These are phyloP conservation scores for Citeromyces nyonsensis DNA, from an alignment of 805 yeast genomes.

Conservation along the genomic window DNA sequence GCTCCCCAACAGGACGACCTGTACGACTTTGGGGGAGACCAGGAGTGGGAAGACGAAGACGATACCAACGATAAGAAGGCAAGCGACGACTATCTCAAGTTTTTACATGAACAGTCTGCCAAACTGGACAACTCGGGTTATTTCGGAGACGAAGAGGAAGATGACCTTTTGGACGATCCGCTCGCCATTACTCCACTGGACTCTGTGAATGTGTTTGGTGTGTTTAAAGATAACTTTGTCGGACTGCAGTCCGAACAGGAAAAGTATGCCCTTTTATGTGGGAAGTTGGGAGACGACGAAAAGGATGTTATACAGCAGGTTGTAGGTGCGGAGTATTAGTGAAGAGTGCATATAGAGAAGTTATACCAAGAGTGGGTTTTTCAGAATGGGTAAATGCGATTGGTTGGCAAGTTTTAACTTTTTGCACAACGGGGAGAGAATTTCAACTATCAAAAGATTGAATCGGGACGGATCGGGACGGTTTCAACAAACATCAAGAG, in stretches of 20 bases:
- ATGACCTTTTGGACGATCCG: constrained; percentile 73
- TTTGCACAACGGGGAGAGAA: too few relatives aligned
- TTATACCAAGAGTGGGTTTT: too few relatives aligned
- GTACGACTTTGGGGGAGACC: constrained; percentile 13
- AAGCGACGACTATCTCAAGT: constrained; percentile 33
- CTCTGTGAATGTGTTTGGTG: constrained; percentile 51
- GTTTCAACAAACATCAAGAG: too few relatives aligned
- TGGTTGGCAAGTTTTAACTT: too few relatives aligned
- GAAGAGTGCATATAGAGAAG: too few relatives aligned
- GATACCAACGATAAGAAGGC: constrained; percentile 15
- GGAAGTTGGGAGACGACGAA: constrained; percentile 9
- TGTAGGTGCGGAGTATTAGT: too few relatives aligned
- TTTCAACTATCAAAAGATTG: too few relatives aligned
- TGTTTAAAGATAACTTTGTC: constrained; percentile 40
- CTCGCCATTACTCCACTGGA: constrained; percentile 71
- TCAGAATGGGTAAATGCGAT: too few relatives aligned
- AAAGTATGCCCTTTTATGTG: constrained; percentile 9
- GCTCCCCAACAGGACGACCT: constrained; percentile 12
- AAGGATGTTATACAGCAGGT: constrained; percentile 7
- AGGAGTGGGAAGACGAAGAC: constrained; percentile 11
- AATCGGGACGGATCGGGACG: too few relatives aligned
- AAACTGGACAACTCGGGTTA: too few relatives aligned
- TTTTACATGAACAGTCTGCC: constrained; percentile 26
- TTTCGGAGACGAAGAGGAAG: constrained; percentile 43
- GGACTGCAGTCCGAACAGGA: constrained; percentile 21